These are phyloP conservation scores for Petunia axillaris DNA, from an alignment of 257 asterid genomes.

Conservation along the genomic window DNA sequence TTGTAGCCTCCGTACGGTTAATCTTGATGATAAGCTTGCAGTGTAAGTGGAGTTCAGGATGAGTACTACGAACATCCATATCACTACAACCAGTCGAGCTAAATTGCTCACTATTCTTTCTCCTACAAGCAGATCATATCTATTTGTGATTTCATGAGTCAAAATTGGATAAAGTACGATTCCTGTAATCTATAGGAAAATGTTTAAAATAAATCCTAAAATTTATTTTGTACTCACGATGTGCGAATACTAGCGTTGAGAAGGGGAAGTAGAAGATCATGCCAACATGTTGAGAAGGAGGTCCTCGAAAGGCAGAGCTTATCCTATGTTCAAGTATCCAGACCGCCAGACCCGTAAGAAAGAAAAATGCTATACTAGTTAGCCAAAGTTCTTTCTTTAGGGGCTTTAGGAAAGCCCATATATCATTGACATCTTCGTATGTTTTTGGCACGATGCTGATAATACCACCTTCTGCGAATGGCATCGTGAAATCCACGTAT, in stretches of 20 bases:
- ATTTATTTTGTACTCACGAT: conserved; percentile 13
- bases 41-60: conserved; percentile 24
- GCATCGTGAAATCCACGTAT: conserved; percentile 23
- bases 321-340: conserved; percentile 25
- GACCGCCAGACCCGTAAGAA: conserved; percentile 17
- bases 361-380: conserved; percentile 21
- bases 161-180: too few species aligned
- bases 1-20: conserved; percentile 18
- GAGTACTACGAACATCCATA: conserved; percentile 18
- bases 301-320: conserved; percentile 24
- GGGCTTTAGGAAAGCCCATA: conserved; percentile 28
- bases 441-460: conserved; percentile 6
- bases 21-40: conserved; percentile 26
- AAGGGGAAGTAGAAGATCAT: conserved; percentile 24
- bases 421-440: conserved; percentile 20
- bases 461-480: conserved; percentile 24
- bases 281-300: conserved; percentile 26
- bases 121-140: not conserved
- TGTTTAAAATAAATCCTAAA: not conserved
- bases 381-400: conserved; percentile 23
- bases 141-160: not conserved
- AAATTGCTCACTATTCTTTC: conserved; percentile 22
- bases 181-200: not conserved
- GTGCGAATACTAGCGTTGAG: conserved; percentile 27
- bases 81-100: conserved; percentile 27